Percentiles rank a stretch among this genome's conserved stretches.
Conservation (phyloP, 257 asterid genomes). For the Przewalskia tangutica region DNA sequence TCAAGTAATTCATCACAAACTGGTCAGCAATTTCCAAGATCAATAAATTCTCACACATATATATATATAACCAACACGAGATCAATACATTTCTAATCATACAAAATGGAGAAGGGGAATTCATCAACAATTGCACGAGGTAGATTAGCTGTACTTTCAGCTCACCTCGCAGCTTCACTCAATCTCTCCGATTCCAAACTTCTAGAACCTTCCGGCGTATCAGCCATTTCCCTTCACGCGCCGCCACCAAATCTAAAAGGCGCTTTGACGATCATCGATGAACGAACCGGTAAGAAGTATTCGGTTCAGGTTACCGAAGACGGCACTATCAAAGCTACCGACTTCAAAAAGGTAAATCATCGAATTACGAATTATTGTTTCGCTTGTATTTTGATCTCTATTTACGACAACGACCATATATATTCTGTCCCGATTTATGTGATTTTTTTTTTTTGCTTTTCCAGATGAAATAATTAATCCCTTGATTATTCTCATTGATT, state of each 20-base stretch:
- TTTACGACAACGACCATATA: too few relatives aligned
- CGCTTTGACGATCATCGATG: constrained; percentile 55
- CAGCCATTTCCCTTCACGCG: constrained; percentile 30
- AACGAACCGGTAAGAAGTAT: constrained; percentile 67
- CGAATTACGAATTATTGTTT: neutral
- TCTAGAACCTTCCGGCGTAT: constrained; percentile 40
- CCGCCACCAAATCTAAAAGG: constrained; percentile 71
- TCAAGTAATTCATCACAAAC: neutral
- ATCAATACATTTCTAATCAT: neutral
- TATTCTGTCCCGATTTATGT: too few relatives aligned
- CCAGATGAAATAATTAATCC: too few relatives aligned
- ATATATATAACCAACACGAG: neutral
- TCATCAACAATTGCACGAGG: constrained; percentile 58
- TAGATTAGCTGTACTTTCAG: constrained; percentile 79
- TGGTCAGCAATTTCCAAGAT: neutral
- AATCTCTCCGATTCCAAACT: constrained; percentile 19
- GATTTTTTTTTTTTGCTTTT: too few relatives aligned
- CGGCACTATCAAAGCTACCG: constrained; percentile 84
- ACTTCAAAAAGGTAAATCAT: constrained; percentile 58
- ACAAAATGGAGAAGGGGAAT: constrained; percentile 39
- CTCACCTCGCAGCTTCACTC: constrained; percentile 57
- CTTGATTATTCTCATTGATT: too few relatives aligned
- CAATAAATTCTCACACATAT: neutral
- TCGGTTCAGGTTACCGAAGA: constrained; percentile 79
- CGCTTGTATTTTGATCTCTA: too few relatives aligned